Evolutionary conservation across 2,329 filamentous ascomycete genomes (phyloP).

Genomic region (Hymenoscyphus albidus): DNA sequence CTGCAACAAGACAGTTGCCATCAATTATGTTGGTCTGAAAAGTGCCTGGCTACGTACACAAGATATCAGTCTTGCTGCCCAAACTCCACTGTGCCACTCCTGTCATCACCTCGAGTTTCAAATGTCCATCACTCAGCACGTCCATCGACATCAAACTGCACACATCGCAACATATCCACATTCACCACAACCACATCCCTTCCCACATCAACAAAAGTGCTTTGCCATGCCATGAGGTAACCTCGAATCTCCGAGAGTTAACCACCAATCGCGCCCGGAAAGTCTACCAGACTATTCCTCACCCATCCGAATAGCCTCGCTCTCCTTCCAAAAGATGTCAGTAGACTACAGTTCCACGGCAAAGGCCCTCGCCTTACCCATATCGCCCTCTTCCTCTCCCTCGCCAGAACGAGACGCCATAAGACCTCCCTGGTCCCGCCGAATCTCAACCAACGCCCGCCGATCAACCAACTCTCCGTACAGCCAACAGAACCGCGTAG

Average conservation of each 20-base stretch:
- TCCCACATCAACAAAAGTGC: not conserved
- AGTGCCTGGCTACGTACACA: not conserved
- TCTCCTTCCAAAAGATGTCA: slow-evolving; percentile 42
- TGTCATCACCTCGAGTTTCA: slow-evolving; percentile 4
- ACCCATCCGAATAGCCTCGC: slow-evolving; percentile 15
- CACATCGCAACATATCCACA: slow-evolving; percentile 1
- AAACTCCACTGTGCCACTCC: not conserved
- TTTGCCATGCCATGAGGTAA: slow-evolving; percentile 9
- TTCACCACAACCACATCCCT: not conserved
- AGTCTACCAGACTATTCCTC: slow-evolving; percentile 6
- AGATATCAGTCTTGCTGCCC: not conserved
- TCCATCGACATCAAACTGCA: not conserved
- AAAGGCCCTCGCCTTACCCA: slow-evolving; percentile 45
- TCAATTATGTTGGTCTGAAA: not conserved
- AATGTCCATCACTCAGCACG: not conserved
- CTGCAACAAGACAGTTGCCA: not conserved
- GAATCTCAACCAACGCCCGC: slow-evolving; percentile 38
- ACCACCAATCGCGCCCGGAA: not conserved
- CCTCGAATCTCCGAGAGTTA: not conserved
- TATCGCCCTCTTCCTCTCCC: slow-evolving; percentile 45
- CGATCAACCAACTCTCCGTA: slow-evolving; percentile 23
- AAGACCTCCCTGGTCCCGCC: slow-evolving; percentile 50
- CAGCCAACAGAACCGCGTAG: slow-evolving; percentile 14
- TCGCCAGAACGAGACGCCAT: slow-evolving; percentile 37
- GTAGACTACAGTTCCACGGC: slow-evolving; percentile 49